Evolutionary conservation across 1,284 basidiomycete genomes (phyloP).

Genomic region (Ustilago shanxiensis): DNA sequence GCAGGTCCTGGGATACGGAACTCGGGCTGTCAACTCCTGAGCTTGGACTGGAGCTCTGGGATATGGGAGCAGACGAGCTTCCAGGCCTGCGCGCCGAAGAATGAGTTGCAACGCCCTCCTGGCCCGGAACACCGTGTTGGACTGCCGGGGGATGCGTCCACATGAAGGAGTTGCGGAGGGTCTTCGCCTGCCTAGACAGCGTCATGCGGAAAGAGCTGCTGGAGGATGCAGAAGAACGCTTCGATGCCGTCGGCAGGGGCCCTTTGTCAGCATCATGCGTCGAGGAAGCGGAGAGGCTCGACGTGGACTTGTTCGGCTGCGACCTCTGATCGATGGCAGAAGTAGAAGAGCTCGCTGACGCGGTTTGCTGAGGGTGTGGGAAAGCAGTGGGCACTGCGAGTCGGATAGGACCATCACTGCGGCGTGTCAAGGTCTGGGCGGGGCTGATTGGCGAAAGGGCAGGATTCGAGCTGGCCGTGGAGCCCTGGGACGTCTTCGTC

Average conservation of each 20-base stretch:
- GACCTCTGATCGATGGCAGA: slow-evolving; percentile 24
- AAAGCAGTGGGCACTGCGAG: slow-evolving; percentile 5
- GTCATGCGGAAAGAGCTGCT: slow-evolving; percentile 42
- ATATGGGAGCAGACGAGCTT: slow-evolving; percentile 11
- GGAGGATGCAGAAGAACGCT: slow-evolving; percentile 34
- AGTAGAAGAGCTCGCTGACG: slow-evolving; percentile 25
- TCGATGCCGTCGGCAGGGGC: slow-evolving; percentile 16
- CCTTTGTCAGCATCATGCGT: slow-evolving; percentile 22
- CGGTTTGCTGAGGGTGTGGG: slow-evolving; percentile 13
- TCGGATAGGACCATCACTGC: slow-evolving; percentile 10
- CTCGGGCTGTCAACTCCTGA: slow-evolving; percentile 12
- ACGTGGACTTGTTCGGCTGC: slow-evolving; percentile 28
- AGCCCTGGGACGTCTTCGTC: not conserved
- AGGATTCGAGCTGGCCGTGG: slow-evolving; percentile 9
- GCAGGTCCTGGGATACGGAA: not conserved
- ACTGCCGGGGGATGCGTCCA: slow-evolving; percentile 15
- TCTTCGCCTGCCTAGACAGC: slow-evolving; percentile 40
- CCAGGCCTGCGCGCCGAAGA: slow-evolving; percentile 1
- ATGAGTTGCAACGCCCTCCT: slow-evolving; percentile 3
- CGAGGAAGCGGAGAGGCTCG: slow-evolving; percentile 26
- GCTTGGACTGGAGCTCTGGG: slow-evolving; percentile 22
- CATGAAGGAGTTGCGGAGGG: slow-evolving; percentile 38
- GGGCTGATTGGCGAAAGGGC: slow-evolving; percentile 14
- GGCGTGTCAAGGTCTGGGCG: slow-evolving; percentile 12
- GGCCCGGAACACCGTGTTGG: not conserved